Evolutionary conservation across 768 basidiomycete species (phyloP), one percentile per base, ranked within the genome.

Genomic region (Lentinus tigrinus): DNA sequence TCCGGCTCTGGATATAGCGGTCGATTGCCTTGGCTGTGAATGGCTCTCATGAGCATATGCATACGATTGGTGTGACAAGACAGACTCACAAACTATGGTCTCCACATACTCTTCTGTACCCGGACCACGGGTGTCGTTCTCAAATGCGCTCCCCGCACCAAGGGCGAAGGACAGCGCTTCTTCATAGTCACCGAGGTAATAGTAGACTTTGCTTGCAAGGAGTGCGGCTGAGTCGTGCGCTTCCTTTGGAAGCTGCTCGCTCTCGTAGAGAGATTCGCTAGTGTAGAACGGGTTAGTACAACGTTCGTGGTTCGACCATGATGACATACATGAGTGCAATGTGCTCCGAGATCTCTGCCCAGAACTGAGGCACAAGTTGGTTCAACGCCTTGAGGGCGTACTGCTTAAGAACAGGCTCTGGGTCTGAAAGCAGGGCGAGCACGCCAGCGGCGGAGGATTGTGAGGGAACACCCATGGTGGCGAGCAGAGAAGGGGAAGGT

Each of bases 271-370:
- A 0, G 88, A 82, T 73, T 99, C 97, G 65, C 96, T 98, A 70
- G 38, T 50, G 24, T n/a, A 21, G 0, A 40, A 24, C 51, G 47
- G 47, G 47, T 61, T 14, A 61, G 57, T 26, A 36, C 44, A 37
- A 5, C 54, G 40, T 51, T 19, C 21, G n/a, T 17, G 28, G 17
- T 10, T 24, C 17, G 26, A 23, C 21, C 1, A 13, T n/a, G 28
- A 52, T 48, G 6, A 77, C 92, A 66, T 71, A 93, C 95, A 98
- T 94, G 58, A 86, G 77, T 34, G 89, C 83, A 66, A 98, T 88
- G 70, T 91, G 85, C 73, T 99, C 97, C 65, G 93, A 95, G 68
- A 98, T 96, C 80, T 99, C 97, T 47, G 96, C 89, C 97, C 97
- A 99, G 74, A 98, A 98, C 66, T 91, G 88, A 38, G 95, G 85